A percentile compares a stretch with the other conserved stretches of the same genome.
These are phyloP conservation scores for Verticillium zaregamsianum DNA, from an alignment of 2,329 filamentous ascomycete genomes.

Conservation along the genomic window DNA sequence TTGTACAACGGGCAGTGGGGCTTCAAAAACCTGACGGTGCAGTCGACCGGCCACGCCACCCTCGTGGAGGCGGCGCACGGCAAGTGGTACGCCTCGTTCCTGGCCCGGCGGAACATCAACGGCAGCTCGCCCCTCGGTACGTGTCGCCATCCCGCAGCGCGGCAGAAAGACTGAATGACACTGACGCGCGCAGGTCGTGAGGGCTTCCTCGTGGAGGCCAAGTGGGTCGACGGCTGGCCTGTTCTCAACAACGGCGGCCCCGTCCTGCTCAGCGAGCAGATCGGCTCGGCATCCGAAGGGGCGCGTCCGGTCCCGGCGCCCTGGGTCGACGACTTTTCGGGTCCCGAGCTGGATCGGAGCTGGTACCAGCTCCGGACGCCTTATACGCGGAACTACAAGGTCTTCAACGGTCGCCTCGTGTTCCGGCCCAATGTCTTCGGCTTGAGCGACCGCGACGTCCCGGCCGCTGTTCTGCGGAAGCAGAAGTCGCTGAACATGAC, in stretches of 20 bases:
- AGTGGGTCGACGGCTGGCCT: conserved; percentile 17
- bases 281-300: background rate
- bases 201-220: conserved; percentile 13
- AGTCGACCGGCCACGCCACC: conserved; percentile 15
- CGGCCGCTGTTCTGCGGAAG: conserved; percentile 21
- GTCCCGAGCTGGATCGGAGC: background rate
- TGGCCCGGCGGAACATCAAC: conserved; percentile 12
- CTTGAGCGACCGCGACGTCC: conserved; percentile 21
- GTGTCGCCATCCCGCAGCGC: background rate
- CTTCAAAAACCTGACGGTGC: conserved; percentile 11
- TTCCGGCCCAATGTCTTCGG: conserved; percentile 22
- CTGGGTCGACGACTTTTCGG: conserved; percentile 4
- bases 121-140: conserved; percentile 11
- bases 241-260: conserved; percentile 12
- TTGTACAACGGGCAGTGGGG: conserved; percentile 12
- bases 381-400: conserved; percentile 3
- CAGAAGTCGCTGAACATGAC: conserved; percentile 24
- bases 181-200: conserved; percentile 7
- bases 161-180: background rate
- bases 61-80: conserved; percentile 13
- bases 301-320: background rate
- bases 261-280: conserved; percentile 6
- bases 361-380: conserved; percentile 11
- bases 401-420: conserved; percentile 17
- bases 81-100: conserved; percentile 15